phyloP scores from a whole-genome alignment of 1,139 yeast species.

The Sugiyamaella japonica region DNA sequence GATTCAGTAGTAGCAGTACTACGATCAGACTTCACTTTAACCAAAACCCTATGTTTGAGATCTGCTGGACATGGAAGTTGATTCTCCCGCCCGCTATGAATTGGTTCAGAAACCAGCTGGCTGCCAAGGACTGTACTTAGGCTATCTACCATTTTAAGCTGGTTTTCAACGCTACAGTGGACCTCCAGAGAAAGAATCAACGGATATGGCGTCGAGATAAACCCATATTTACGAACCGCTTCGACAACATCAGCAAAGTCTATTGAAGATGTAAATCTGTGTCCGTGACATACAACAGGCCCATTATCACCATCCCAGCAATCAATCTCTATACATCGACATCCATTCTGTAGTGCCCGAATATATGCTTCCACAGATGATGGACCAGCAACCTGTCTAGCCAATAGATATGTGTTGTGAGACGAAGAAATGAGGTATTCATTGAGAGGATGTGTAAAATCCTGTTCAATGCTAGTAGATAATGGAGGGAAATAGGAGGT shows the following conservation, averaged over 20 bases:
- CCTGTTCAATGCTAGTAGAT: slow-evolving; percentile 40
- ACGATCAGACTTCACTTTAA: slow-evolving; percentile 62
- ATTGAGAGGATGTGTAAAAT: slow-evolving; percentile 68
- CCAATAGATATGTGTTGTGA: slow-evolving; percentile 88
- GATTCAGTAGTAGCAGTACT: slow-evolving; percentile 3
- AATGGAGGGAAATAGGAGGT: slow-evolving; percentile 45
- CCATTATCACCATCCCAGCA: slow-evolving; percentile 87
- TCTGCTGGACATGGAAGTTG: slow-evolving; percentile 70
- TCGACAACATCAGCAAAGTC: slow-evolving; percentile 67
- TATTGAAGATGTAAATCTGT: slow-evolving; percentile 74
- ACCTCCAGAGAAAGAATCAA: slow-evolving; percentile 84
- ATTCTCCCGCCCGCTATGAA: slow-evolving; percentile 31
- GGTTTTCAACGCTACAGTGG: slow-evolving; percentile 69
- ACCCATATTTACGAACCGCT: slow-evolving; percentile 79
- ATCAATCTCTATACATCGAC: slow-evolving; percentile 90
- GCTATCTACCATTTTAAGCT: slow-evolving; percentile 53
- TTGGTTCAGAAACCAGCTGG: slow-evolving; percentile 51
- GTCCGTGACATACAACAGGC: slow-evolving; percentile 90
- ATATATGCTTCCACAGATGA: slow-evolving; percentile 91
- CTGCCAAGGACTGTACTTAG: slow-evolving; percentile 62
- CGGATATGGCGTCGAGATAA: slow-evolving; percentile 80
- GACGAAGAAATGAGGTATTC: slow-evolving; percentile 91
- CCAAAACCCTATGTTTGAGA: slow-evolving; percentile 63
- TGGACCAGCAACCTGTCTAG: slow-evolving; percentile 88
- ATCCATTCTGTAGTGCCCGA: slow-evolving; percentile 86